Evolutionary conservation across 169 alveolate species (phyloP).

Genomic region (Plasmodium malariae): DNA sequence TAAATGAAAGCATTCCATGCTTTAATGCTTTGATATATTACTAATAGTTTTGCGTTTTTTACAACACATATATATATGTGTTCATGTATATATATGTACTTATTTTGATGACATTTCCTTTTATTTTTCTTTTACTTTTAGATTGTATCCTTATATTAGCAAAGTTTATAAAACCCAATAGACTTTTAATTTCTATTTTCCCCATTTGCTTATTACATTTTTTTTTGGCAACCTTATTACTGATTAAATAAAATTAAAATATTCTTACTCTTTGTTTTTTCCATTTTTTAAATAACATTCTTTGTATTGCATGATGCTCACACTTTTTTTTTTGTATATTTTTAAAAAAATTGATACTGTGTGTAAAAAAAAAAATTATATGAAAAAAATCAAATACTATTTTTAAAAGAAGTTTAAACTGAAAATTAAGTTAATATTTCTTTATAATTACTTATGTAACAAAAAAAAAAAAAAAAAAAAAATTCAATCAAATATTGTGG

Average conservation of each 20-base stretch:
- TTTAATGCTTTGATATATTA: too few relatives aligned
- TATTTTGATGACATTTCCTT: neutral
- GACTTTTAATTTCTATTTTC: conserved; percentile 39
- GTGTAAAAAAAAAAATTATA: too few relatives aligned
- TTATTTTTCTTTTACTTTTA: conserved; percentile 19
- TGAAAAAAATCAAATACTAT: too few relatives aligned
- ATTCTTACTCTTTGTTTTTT: neutral
- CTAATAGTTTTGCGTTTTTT: neutral
- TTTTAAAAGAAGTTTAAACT: too few relatives aligned
- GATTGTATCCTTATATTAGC: conserved; percentile 67
- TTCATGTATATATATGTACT: neutral
- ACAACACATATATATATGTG: neutral
- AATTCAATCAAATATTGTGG: too few relatives aligned
- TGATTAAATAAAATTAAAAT: conserved; percentile 41
- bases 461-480: too few relatives aligned
- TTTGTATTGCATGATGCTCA: too few relatives aligned
- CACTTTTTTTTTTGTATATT: neutral
- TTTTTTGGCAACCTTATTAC: conserved; percentile 46
- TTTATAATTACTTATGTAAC: too few relatives aligned
- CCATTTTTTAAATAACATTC: neutral
- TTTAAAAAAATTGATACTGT: too few relatives aligned
- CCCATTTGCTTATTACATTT: conserved; percentile 70
- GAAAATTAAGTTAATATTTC: too few relatives aligned
- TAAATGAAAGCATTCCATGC: too few relatives aligned
- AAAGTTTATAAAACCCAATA: conserved; percentile 52